A percentile compares a stretch with the other conserved stretches of the same genome.
Conservation (phyloP, 2,329 filamentous ascomycete genomes). For the Ilyonectria sp. region DNA sequence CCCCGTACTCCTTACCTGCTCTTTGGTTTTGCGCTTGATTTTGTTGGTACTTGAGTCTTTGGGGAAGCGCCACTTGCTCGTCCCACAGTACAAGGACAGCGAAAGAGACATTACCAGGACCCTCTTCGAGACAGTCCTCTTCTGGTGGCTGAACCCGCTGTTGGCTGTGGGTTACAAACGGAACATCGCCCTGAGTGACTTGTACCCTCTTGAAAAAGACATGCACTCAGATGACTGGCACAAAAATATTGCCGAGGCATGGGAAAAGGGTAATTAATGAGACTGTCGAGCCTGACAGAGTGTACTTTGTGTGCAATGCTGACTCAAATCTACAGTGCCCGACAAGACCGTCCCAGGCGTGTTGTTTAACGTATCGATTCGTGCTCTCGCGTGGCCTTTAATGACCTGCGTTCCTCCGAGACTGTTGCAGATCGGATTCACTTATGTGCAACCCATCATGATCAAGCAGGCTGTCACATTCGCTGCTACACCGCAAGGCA, state of each 20-base stretch:
- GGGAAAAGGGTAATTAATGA: slow-evolving; percentile 37
- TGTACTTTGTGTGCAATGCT: background rate
- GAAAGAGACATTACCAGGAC: slow-evolving; percentile 65
- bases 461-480: slow-evolving; percentile 41
- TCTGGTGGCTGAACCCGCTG: slow-evolving; percentile 68
- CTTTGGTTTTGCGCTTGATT: slow-evolving; percentile 59
- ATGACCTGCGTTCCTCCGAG: slow-evolving; percentile 33
- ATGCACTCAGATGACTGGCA: slow-evolving; percentile 35
- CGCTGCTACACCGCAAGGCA: slow-evolving; percentile 35
- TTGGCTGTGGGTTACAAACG: slow-evolving; percentile 52
- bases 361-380: slow-evolving; percentile 30
- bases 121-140: slow-evolving; percentile 63
- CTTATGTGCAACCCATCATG: slow-evolving; percentile 47
- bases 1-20: slow-evolving; percentile 58
- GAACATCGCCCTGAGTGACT: slow-evolving; percentile 57
- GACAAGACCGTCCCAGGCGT: slow-evolving; percentile 35
- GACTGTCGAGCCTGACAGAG: no score
- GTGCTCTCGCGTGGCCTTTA: slow-evolving; percentile 25
- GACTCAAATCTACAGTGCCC: slow-evolving; percentile 30
- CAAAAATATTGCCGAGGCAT: slow-evolving; percentile 34
- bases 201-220: slow-evolving; percentile 43
- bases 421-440: slow-evolving; percentile 45
- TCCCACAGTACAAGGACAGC: slow-evolving; percentile 47
- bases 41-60: slow-evolving; percentile 61
- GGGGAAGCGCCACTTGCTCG: slow-evolving; percentile 61